phyloP scores from a whole-genome alignment of 805 yeast species.

The Starmerella tilneyi region DNA sequence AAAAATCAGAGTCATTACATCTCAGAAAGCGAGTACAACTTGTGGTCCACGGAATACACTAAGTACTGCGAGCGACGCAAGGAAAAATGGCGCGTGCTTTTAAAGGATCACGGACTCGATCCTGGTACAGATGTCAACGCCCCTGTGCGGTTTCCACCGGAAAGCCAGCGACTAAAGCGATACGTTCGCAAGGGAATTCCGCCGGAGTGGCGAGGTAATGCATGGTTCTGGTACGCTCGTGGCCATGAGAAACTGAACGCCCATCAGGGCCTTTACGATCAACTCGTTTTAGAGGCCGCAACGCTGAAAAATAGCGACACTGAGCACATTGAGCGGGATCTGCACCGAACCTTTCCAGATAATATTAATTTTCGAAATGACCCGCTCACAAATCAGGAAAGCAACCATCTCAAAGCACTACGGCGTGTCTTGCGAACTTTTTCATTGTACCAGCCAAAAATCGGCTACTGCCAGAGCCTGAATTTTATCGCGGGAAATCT shows the following conservation, averaged over 20 bases:
- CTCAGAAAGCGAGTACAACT: constrained; percentile 48
- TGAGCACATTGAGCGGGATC: constrained; percentile 87
- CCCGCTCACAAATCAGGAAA: constrained; percentile 36
- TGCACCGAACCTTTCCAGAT: constrained; percentile 92
- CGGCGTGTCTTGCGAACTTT: constrained; percentile 77
- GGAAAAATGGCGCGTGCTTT: constrained; percentile 61
- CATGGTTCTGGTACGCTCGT: constrained; percentile 91
- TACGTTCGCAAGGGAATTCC: constrained; percentile 88
- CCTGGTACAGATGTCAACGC: constrained; percentile 34
- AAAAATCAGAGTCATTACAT: constrained; percentile 51
- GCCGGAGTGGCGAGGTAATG: constrained; percentile 93
- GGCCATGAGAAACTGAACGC: constrained; percentile 65
- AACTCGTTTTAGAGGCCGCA: constrained; percentile 49
- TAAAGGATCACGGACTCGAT: constrained; percentile 57
- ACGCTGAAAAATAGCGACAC: constrained; percentile 58
- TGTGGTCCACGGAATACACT: constrained; percentile 66
- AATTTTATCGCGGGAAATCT: constrained; percentile 85
- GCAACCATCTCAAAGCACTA: constrained; percentile 38
- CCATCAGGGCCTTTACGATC: constrained; percentile 64
- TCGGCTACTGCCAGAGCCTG: constrained; percentile 93
- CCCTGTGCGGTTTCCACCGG: constrained; percentile 32
- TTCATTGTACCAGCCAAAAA: constrained; percentile 73
- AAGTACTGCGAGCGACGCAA: constrained; percentile 54
- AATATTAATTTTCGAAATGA: constrained; percentile 62
- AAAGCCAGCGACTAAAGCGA: constrained; percentile 42